These are phyloP conservation scores for Macrolepiota fuliginosa DNA, from an alignment of 768 basidiomycete genomes.

Conservation along the genomic window DNA sequence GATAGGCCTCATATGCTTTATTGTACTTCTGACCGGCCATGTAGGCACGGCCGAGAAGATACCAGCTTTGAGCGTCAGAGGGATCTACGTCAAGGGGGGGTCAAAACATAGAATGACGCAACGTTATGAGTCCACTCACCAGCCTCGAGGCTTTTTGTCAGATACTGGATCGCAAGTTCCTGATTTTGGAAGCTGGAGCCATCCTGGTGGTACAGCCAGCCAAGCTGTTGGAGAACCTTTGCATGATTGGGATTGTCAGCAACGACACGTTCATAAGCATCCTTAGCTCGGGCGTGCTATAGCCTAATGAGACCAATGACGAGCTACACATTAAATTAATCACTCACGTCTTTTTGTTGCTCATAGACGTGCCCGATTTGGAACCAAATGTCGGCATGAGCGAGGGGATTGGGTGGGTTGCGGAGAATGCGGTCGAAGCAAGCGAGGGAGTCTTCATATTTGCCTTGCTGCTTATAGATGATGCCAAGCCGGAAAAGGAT, in stretches of 20 bases:
- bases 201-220: constrained; percentile 96
- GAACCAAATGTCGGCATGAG: constrained; percentile 99
- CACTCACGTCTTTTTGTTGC: constrained; percentile 90
- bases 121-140: constrained; percentile 49
- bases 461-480: constrained; percentile 98
- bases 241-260: constrained; percentile 91
- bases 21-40: constrained; percentile 99
- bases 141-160: constrained; percentile 94
- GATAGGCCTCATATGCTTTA: constrained; percentile 99
- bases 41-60: constrained; percentile 95
- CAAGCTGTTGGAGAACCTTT: constrained; percentile 96
- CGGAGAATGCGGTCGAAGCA: constrained; percentile 97
- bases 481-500: constrained; percentile 98
- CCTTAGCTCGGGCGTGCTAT: constrained; percentile 86
- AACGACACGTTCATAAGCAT: constrained; percentile 95
- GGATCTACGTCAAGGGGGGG: constrained; percentile 55
- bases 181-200: constrained; percentile 95
- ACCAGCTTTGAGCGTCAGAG: constrained; percentile 97
- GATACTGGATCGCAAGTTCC: constrained; percentile 88
- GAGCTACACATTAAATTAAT: constrained; percentile 1
- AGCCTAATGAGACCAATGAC: constrained; percentile 5
- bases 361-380: constrained; percentile 99
- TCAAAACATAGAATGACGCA: constrained; percentile 7
- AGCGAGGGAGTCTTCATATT: constrained; percentile 81
- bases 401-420: constrained; percentile 93